Percentiles rank a stretch among this genome's conserved stretches.
Evolutionary conservation across 2,329 filamentous ascomycete species (phyloP).

Genomic region (Aspergillus versicolor): DNA sequence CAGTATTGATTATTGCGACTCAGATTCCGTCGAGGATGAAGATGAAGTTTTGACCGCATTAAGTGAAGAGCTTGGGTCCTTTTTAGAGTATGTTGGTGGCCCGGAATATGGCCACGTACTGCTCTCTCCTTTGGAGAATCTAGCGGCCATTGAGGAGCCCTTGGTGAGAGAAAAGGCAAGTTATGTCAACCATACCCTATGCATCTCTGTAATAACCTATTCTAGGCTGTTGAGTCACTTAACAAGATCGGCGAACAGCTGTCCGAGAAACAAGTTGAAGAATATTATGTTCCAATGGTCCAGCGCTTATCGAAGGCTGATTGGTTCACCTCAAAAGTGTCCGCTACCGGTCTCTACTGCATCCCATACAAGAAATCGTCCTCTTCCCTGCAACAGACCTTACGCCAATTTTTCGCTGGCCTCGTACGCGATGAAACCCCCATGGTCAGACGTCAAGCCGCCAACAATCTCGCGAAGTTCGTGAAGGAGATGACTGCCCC

Average conservation of each 20-base stretch:
- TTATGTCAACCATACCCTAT: slow-evolving; percentile 8
- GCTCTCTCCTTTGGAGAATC: slow-evolving; percentile 93
- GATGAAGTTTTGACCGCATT: slow-evolving; percentile 96
- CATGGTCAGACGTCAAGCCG: slow-evolving; percentile 96
- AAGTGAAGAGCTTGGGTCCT: slow-evolving; percentile 93
- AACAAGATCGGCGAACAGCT: slow-evolving; percentile 98
- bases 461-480: slow-evolving; percentile 95
- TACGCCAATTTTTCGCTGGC: slow-evolving; percentile 86
- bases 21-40: slow-evolving; percentile 98
- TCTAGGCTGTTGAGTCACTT: slow-evolving; percentile 91
- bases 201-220: slow-evolving; percentile 2
- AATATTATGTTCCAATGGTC: slow-evolving; percentile 94
- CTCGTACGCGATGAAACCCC: slow-evolving; percentile 98
- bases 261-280: slow-evolving; percentile 88
- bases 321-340: slow-evolving; percentile 99
- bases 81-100: slow-evolving; percentile 96
- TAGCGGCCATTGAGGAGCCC: slow-evolving; percentile 97
- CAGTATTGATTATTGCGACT: slow-evolving; percentile 24
- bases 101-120: slow-evolving; percentile 93
- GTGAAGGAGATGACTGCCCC: slow-evolving; percentile 93
- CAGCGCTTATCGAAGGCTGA: slow-evolving; percentile 97
- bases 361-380: slow-evolving; percentile 90
- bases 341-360: slow-evolving; percentile 92
- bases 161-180: slow-evolving; percentile 94
- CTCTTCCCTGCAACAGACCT: slow-evolving; percentile 80